Base-by-base conservation (phyloP, 2,329 filamentous ascomycete species). In the Juglanconis sp. region DNA sequence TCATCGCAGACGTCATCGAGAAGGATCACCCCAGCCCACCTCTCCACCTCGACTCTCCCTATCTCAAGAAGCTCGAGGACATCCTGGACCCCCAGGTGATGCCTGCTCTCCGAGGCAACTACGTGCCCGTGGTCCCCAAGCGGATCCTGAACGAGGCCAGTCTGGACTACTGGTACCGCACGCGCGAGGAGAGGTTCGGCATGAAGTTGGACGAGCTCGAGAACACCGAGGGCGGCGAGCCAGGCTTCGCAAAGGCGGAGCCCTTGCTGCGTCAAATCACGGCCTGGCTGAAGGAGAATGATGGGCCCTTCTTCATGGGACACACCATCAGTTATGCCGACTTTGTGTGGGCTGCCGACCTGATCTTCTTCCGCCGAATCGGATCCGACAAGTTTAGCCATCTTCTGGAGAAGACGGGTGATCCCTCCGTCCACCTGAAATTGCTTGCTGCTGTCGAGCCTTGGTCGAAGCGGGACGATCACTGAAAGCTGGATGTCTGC, bases 241-340 rank as follows among this genome's bases (percentile, higher is more conserved):
- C 71, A 24, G 77, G 76, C 0, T 89, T 81, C 79, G 72, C 77
- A 11, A 70, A 70, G 0, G 80, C 78, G 0, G 71, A 75, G 60
- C 68, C 72, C 1, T 53, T 64, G 3, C 24, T 81, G 8, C 65
- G 65, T 7, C 69, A 74, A 50, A 65, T 76, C 1, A 76, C 78
- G 52, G 75, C 69, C 1, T 65, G 85, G 57, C 67, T 90, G 63
- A 79, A 80, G 65, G 81, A 86, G 71, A 81, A 81, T 42, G 77
- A 79, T 0, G 88, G 88, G 0, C 83, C 84, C 0, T 90, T 84
- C 68, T 84, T 90, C 57, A 53, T 82, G 62, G 88, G 88, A 0
- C 72, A 80, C 51, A 78, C 77, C 61, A 73, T 79, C 4, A 77
- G 77, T 42, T 88, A 83, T 69, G 80, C 80, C 4, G 86, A 87